A percentile compares a stretch with the other conserved stretches of the same genome.
phyloP scores from a whole-genome alignment of 495 filamentous ascomycete genomes.

The Talaromyces wortmannii region DNA sequence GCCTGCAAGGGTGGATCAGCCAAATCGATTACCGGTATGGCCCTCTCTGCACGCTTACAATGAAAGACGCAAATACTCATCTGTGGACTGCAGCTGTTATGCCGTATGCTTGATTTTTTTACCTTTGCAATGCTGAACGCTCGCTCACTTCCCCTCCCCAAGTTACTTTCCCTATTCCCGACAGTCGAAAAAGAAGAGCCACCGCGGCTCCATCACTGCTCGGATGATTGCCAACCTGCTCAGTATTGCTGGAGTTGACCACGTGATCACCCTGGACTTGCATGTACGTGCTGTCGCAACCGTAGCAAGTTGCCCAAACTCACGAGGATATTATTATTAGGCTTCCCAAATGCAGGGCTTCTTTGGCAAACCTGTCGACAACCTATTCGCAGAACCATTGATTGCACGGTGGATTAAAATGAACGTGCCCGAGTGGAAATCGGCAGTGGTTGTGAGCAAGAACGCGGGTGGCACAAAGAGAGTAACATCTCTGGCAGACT shows the following conservation, averaged over 20 bases:
- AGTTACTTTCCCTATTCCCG: slow-evolving; percentile 96
- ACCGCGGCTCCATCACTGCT: slow-evolving; percentile 92
- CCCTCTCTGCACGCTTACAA: neutral
- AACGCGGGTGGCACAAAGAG: slow-evolving; percentile 95
- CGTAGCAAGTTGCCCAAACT: too few relatives aligned
- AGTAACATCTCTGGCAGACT: slow-evolving; percentile 94
- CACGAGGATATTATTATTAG: slow-evolving; percentile 11
- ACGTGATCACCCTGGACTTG: slow-evolving; percentile 94
- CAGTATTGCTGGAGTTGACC: slow-evolving; percentile 86
- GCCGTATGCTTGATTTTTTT: slow-evolving; percentile 45
- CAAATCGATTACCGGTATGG: slow-evolving; percentile 91
- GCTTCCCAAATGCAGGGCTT: slow-evolving; percentile 98
- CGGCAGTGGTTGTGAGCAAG: slow-evolving; percentile 95
- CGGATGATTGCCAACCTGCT: slow-evolving; percentile 95
- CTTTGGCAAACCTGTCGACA: slow-evolving; percentile 96
- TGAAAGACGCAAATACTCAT: slow-evolving; percentile 14
- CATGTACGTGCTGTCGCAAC: slow-evolving; percentile 48
- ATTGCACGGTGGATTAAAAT: slow-evolving; percentile 92
- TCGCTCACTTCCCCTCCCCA: neutral
- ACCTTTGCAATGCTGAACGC: neutral
- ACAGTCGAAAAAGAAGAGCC: slow-evolving; percentile 98
- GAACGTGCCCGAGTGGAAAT: slow-evolving; percentile 79
- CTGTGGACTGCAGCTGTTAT: slow-evolving; percentile 64
- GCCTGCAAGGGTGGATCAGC: slow-evolving; percentile 97
- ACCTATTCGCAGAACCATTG: slow-evolving; percentile 91